phyloP scores from a whole-genome alignment of 306 rosid genomes.

The Pterocarpus santalinus region DNA sequence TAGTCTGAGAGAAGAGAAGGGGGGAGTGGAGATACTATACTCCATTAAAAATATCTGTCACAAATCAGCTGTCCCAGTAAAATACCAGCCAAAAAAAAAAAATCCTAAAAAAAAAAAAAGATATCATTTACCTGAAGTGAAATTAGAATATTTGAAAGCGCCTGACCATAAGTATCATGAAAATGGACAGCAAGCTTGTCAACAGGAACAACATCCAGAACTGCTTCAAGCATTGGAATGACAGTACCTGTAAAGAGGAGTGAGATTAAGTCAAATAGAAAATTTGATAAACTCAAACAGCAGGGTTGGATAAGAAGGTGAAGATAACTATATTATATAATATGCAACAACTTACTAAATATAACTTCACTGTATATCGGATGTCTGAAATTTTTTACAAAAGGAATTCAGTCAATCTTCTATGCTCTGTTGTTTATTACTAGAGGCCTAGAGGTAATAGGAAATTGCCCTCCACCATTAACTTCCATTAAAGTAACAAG shows the following conservation, averaged over 20 bases:
- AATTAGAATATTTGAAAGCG: constrained; percentile 79
- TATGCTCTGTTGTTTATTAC: constrained; percentile 2
- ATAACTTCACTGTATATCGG: constrained; percentile 12
- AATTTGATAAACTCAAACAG: constrained; percentile 36
- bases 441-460: constrained; percentile 1
- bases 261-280: constrained; percentile 32
- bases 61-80: not conserved
- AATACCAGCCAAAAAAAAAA: constrained; percentile 23
- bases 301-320: constrained; percentile 24
- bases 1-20: not conserved
- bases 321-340: not conserved
- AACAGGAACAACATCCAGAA: constrained; percentile 68
- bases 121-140: constrained; percentile 78
- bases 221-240: constrained; percentile 91
- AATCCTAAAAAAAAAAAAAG: not conserved
- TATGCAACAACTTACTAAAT: constrained; percentile 18
- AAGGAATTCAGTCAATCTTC: constrained; percentile 19
- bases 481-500: constrained; percentile 25
- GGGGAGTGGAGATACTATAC: not conserved
- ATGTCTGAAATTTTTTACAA: constrained; percentile 1
- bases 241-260: constrained; percentile 64
- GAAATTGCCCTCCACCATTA: constrained; percentile 32
- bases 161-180: constrained; percentile 99
- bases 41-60: not conserved
- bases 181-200: constrained; percentile 90